Conservation (phyloP, 1,139 yeast genomes). For the Cylindricascospora bacillispora region DNA sequence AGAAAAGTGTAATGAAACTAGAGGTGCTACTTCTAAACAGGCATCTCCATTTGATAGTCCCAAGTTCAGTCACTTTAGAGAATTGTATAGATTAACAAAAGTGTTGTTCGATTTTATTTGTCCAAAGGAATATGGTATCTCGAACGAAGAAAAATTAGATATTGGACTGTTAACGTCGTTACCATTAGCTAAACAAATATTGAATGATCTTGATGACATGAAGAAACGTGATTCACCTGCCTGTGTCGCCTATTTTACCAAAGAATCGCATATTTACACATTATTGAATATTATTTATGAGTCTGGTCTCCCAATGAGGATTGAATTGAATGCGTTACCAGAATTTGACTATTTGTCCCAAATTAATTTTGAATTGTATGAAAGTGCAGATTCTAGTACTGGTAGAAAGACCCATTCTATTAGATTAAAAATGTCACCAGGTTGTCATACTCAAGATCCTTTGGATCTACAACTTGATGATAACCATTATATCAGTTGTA, state of each 20-base stretch:
- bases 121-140: constrained; percentile 97
- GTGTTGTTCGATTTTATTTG: constrained; percentile 94
- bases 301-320: constrained; percentile 87
- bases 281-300: constrained; percentile 82
- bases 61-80: constrained; percentile 69
- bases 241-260: constrained; percentile 83
- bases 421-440: constrained; percentile 83
- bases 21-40: constrained; percentile 23
- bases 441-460: constrained; percentile 97
- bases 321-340: constrained; percentile 89
- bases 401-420: constrained; percentile 77
- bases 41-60: constrained; percentile 70
- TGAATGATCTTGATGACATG: constrained; percentile 70
- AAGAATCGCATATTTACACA: constrained; percentile 94
- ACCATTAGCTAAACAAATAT: constrained; percentile 83
- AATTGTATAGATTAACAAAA: constrained; percentile 78
- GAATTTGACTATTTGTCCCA: constrained; percentile 94
- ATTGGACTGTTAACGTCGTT: constrained; percentile 89
- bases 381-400: constrained; percentile 51
- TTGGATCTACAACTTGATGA: constrained; percentile 92
- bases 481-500: constrained; percentile 92
- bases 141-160: constrained; percentile 88
- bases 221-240: constrained; percentile 69
- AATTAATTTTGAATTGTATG: constrained; percentile 86
- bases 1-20: constrained; percentile 35